Evolutionary conservation across 1,284 basidiomycete species (phyloP), one percentile per base, ranked within the genome.

Genomic region (Ustilago tritici): DNA sequence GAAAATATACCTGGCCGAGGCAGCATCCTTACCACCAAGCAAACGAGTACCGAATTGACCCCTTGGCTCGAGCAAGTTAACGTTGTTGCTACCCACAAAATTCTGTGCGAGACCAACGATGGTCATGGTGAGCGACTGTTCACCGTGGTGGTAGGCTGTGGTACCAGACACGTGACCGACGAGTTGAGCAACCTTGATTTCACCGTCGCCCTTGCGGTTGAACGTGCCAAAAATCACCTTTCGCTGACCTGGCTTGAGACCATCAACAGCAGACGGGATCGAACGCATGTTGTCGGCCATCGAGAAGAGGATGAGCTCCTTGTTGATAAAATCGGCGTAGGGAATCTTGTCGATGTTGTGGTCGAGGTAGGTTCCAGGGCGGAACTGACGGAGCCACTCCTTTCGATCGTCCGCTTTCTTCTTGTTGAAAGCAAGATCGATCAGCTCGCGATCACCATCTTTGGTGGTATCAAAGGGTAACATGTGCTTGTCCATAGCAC

Each of bases 341-440:
- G 94, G 91, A 66, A 99, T 93, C 83, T 94, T 91, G 61, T 92
- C 90, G 55, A 93, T 90, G 74, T 92, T 91, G 87, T 99, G 96
- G 86, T 99, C 92, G 35, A 99, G 89, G 87, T 90, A 98, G 1
- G 97, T 99, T 41, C 97, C 97, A 36, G 96, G 95, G 92, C 95
- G 94, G 88, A 95, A 97, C 79, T 95, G 92, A 32, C 96, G 90
- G 12, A 99, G 89, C 97, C 97, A 99, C 77, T 99, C 97, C 87
- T 99, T 99, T 56, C 97, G 93, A 23, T 99, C 95, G 78, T 99
- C 97, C 0, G 95, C 94, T 87, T 97, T 98, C 89, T 98, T 99
- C 91, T 99, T 99, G 89, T 94, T 98, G 89, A 99, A 99, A 0
- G 97, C 97, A 74, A 99, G 92, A 63, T 99, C 96, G 75, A 99